These are phyloP conservation scores for Colletotrichum sp. DNA, from an alignment of 2,329 filamentous ascomycete species.

Conservation along the genomic window DNA sequence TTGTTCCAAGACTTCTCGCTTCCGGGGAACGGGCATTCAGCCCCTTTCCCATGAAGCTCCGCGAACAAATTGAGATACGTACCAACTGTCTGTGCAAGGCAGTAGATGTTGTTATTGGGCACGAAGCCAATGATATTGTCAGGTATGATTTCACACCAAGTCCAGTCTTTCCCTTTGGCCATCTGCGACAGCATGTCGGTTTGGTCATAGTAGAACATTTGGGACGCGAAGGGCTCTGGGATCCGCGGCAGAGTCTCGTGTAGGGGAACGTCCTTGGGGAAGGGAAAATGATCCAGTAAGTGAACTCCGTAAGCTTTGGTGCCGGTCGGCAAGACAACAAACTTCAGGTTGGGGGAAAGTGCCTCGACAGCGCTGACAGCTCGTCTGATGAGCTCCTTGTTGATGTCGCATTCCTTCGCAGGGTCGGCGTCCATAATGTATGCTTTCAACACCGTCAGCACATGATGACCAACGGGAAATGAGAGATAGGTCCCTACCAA, in stretches of 20 bases:
- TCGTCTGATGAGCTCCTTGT: conserved; percentile 41
- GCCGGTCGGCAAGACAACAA: conserved; percentile 45
- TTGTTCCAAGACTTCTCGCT: conserved; percentile 35
- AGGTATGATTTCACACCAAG: conserved; percentile 47
- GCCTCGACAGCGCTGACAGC: conserved; percentile 42
- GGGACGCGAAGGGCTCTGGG: conserved; percentile 42
- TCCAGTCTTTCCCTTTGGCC: conserved; percentile 43
- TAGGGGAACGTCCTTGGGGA: conserved; percentile 37
- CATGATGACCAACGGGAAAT: too few relatives aligned
- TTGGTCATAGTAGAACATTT: conserved; percentile 54
- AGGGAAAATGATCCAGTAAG: conserved; percentile 31
- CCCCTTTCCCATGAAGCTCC: conserved; percentile 38
- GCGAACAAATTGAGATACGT: conserved; percentile 41
- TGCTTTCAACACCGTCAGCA: conserved; percentile 22
- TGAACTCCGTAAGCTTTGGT: conserved; percentile 43
- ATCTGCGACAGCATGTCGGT: conserved; percentile 41
- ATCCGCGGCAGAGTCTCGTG: conserved; percentile 44
- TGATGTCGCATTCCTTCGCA: conserved; percentile 35
- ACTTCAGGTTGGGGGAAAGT: conserved; percentile 40
- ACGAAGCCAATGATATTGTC: conserved; percentile 49
- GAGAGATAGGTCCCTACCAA: conserved; percentile 30
- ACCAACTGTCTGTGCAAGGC: conserved; percentile 42
- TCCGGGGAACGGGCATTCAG: conserved; percentile 40
- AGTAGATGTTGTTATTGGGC: conserved; percentile 47
- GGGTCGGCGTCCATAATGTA: conserved; percentile 40